A percentile compares a stretch with the other conserved stretches of the same genome.
phyloP scores from a whole-genome alignment of 2,329 filamentous ascomycete genomes.

The Penicillium sclerotiorum region DNA sequence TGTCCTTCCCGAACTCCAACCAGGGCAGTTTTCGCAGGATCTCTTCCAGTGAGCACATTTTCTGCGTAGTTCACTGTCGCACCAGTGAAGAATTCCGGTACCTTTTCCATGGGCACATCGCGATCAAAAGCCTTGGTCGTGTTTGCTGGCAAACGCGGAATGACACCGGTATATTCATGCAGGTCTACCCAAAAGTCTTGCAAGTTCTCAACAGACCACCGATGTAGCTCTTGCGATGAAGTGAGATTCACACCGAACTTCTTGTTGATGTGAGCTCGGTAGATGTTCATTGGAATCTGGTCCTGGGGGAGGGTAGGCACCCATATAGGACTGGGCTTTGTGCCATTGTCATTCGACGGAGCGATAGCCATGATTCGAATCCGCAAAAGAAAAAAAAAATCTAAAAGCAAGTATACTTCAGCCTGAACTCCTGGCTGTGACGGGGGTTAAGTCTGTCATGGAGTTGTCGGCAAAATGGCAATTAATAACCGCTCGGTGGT shows the following conservation, averaged over 20 bases:
- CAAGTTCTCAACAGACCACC: conserved; percentile 43
- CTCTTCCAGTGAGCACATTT: conserved; percentile 35
- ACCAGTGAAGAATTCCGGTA: conserved; percentile 42
- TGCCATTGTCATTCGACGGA: background rate
- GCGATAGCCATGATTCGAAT: too few species aligned
- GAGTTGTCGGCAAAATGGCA: too few species aligned
- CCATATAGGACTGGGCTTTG: conserved; percentile 14
- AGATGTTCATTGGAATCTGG: conserved; percentile 21
- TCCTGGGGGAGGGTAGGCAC: conserved; percentile 9
- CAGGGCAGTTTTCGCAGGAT: conserved; percentile 40
- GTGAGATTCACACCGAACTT: conserved; percentile 15
- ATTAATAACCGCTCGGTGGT: too few species aligned
- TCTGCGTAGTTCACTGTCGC: conserved; percentile 16
- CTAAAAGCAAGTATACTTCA: too few species aligned
- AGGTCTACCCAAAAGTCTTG: conserved; percentile 50
- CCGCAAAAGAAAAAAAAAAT: too few species aligned
- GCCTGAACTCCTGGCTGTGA: too few species aligned
- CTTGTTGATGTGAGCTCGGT: conserved; percentile 17
- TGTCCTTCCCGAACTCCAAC: conserved; percentile 45
- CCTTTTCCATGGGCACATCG: conserved; percentile 37
- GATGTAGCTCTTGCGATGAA: conserved; percentile 40
- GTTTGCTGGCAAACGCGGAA: conserved; percentile 26
- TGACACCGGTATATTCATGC: conserved; percentile 42
- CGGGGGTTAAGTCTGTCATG: too few species aligned
- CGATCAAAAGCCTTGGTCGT: conserved; percentile 41